These are phyloP conservation scores for Epichloe gansuensis DNA, from an alignment of 2,329 filamentous ascomycete species.

Conservation along the genomic window DNA sequence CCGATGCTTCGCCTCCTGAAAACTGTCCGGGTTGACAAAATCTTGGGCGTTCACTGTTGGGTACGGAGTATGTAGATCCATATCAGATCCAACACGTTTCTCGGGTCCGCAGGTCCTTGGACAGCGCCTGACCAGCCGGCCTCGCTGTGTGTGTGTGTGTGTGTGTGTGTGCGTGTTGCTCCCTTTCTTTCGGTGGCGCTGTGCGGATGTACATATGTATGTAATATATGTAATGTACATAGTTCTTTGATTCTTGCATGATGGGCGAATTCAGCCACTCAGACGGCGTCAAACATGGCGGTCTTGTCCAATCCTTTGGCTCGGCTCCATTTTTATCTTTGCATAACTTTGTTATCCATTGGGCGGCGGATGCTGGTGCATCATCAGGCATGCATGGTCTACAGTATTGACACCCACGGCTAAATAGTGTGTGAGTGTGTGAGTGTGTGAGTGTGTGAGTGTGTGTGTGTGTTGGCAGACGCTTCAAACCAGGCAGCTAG, in stretches of 20 bases:
- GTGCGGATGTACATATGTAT: not conserved
- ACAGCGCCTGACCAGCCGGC: too few relatives aligned
- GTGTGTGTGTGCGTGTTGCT: not conserved
- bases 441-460: not conserved
- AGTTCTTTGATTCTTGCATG: slow-evolving; percentile 6
- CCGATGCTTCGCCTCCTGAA: not conserved
- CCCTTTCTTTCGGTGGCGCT: not conserved
- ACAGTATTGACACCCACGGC: not conserved
- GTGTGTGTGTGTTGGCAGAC: not conserved
- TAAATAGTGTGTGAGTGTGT: not conserved
- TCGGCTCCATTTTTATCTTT: not conserved
- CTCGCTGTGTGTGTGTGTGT: too few relatives aligned
- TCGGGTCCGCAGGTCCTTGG: too few relatives aligned
- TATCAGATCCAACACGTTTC: not conserved
- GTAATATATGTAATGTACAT: too few relatives aligned
- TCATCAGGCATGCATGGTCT: slow-evolving; percentile 1
- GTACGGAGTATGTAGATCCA: too few relatives aligned
- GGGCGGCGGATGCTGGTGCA: slow-evolving; percentile 4
- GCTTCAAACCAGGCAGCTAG: not conserved
- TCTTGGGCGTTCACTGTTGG: too few relatives aligned
- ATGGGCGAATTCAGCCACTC: slow-evolving; percentile 8
- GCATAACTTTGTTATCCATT: slow-evolving; percentile 13
- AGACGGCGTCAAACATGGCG: slow-evolving; percentile 9
- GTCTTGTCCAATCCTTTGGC: slow-evolving; percentile 12
- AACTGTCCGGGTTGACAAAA: not conserved